A percentile compares a stretch with the other conserved stretches of the same genome.
phyloP scores from a whole-genome alignment of 257 asterid genomes.

The Ilex aquifolium region DNA sequence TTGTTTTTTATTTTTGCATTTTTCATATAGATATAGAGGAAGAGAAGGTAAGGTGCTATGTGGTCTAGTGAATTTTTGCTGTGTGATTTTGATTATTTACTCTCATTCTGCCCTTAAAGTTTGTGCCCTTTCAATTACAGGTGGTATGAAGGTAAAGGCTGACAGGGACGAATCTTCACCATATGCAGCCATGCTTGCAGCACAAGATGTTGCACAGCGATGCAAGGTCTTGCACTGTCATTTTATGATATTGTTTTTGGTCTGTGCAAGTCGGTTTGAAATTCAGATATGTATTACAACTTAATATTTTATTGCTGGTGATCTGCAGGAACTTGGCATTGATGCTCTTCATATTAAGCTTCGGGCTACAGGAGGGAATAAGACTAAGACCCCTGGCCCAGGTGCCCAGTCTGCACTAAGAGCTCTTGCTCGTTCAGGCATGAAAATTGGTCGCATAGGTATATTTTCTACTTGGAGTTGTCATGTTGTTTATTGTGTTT shows the following conservation, averaged over 20 bases:
- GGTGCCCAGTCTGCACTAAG: background rate
- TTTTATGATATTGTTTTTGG: background rate
- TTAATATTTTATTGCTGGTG: background rate
- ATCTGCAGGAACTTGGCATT: slow-evolving; percentile 68
- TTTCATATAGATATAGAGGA: no score
- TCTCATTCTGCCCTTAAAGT: no score
- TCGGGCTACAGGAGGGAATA: slow-evolving; percentile 92
- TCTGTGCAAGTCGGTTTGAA: background rate
- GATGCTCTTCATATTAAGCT: slow-evolving; percentile 86
- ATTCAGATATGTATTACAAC: background rate
- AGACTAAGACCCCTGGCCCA: slow-evolving; percentile 11
- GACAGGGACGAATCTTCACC: slow-evolving; percentile 97
- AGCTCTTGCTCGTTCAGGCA: background rate
- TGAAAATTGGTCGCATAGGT: background rate
- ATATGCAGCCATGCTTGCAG: slow-evolving; percentile 97
- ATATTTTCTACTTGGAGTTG: no score
- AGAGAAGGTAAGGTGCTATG: no score
- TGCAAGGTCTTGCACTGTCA: slow-evolving; percentile 56
- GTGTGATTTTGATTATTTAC: no score
- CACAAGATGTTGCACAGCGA: slow-evolving; percentile 83
- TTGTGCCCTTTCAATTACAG: slow-evolving; percentile 17
- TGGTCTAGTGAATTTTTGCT: no score
- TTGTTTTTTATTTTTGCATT: no score
- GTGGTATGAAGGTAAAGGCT: slow-evolving; percentile 95
- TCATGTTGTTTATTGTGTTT: no score